These are phyloP conservation scores for Microthlaspi erraticum DNA, from an alignment of 345 rosid genomes.

Conservation along the genomic window DNA sequence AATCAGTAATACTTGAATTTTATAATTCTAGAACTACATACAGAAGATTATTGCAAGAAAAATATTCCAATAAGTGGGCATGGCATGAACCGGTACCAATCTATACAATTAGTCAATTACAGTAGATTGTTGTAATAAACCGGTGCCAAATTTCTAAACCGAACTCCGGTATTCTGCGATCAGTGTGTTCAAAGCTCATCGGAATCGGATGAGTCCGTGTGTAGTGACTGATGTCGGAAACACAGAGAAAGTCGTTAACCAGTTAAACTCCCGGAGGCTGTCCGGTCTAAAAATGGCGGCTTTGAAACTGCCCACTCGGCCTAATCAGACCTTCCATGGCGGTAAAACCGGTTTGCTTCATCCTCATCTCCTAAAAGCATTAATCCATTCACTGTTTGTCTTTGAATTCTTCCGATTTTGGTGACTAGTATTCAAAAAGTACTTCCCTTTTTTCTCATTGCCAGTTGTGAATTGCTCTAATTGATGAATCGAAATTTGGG, in stretches of 20 bases:
- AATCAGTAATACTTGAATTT: no score
- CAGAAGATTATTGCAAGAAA: no score
- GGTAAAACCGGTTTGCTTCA: constrained; percentile 10
- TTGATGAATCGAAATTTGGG: neutral
- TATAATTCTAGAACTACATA: no score
- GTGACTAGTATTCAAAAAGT: neutral
- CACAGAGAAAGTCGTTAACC: constrained; percentile 5
- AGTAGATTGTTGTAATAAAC: neutral
- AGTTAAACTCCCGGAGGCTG: neutral
- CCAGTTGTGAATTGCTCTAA: neutral
- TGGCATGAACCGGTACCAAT: no score
- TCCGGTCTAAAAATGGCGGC: constrained; percentile 7
- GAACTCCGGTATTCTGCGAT: neutral
- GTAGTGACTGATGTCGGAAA: neutral
- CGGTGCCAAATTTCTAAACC: constrained; percentile 24
- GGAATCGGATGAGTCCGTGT: constrained; percentile 10
- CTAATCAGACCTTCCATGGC: constrained; percentile 23
- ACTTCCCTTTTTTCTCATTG: neutral
- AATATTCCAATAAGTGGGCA: no score
- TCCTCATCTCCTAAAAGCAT: constrained; percentile 11
- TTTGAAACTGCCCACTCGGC: constrained; percentile 12
- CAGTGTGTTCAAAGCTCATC: neutral
- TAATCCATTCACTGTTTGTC: neutral
- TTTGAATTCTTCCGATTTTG: constrained; percentile 14
- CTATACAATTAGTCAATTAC: no score